Evolutionary conservation across 2,329 filamentous ascomycete genomes (phyloP), one percentile per base, ranked within the genome.

Genomic region (Magnaporthiopsis poae): DNA sequence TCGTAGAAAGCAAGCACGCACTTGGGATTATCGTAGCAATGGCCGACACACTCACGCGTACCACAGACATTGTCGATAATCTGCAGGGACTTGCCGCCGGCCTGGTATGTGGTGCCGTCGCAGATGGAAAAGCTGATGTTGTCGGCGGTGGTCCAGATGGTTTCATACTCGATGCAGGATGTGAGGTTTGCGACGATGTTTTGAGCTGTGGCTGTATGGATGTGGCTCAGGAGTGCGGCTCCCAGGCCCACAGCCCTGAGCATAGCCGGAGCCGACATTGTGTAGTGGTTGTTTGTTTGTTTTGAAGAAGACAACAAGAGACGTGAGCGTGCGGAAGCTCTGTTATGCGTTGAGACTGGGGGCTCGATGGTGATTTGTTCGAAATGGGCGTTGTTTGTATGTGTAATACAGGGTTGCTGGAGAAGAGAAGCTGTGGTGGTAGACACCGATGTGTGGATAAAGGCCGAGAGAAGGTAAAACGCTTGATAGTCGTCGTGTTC

Each of bases 81-180:
- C n/a, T 64, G 15, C 15, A 64, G 62, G 1, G 62, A 64, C 62
- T 33, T 64, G 39, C 62, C 62, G 8, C 62, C 62, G 1, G 29
- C 39, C 62, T 64, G 25, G 62, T 52, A 64, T 13, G 39, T 31
- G 62, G 62, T 64, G 21, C 39, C 62, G 25, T 64, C 62, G 27
- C 62, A 64, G 62, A 64, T 64, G 35, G 62, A 27, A 25, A 64
- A 18, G 62, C 36, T 64, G 9, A 59, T 31, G 27, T 64, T 56
- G 1, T 46, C 12, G 25, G 62, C 36, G 4, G 62, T 64, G 36
- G 35, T 18, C 62, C 62, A 64, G 36, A 64, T 64, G 25, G 62
- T 56, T 18, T 64, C 62, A 15, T 4, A 31, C 36, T 39, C 52
- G 29, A 27, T 15, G 39, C 62, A 64, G 25, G 25, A 2, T 52